A percentile compares a stretch with the other conserved stretches of the same genome.
Conservation (phyloP, 164 flowering plant genomes). For the Euptelea pleiosperma region DNA sequence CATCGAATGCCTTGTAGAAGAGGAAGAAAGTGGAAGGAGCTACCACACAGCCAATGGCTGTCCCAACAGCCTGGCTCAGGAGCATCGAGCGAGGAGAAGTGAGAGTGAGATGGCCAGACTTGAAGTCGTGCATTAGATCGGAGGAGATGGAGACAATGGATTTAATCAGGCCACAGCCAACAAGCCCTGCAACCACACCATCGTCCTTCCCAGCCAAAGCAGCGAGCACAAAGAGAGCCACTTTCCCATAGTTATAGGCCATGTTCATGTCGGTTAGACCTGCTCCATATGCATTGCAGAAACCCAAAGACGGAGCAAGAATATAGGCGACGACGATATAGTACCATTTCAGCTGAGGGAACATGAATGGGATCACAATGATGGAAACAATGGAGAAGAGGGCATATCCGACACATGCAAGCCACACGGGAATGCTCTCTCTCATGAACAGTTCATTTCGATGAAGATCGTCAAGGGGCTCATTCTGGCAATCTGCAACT, state of each 20-base stretch:
- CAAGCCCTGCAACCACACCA: slow-evolving; percentile 56
- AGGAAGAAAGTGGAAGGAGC: slow-evolving; percentile 82
- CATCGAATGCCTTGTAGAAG: slow-evolving; percentile 92
- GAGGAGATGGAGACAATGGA: slow-evolving; percentile 75
- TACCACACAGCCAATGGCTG: slow-evolving; percentile 82
- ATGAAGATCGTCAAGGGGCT: slow-evolving; percentile 38
- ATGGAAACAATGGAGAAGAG: slow-evolving; percentile 59
- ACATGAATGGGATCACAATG: slow-evolving; percentile 75
- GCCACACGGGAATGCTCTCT: slow-evolving; percentile 77
- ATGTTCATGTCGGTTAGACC: slow-evolving; percentile 94
- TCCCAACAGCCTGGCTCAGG: slow-evolving; percentile 78
- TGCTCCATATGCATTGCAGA: slow-evolving; percentile 97
- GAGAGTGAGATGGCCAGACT: slow-evolving; percentile 79
- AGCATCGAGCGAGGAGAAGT: slow-evolving; percentile 94
- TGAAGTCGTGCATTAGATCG: slow-evolving; percentile 93
- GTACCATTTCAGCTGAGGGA: slow-evolving; percentile 85
- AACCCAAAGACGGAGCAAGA: slow-evolving; percentile 79
- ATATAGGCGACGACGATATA: slow-evolving; percentile 65
- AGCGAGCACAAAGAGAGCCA: slow-evolving; percentile 59
- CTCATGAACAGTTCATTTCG: slow-evolving; percentile 61
- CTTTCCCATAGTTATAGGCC: slow-evolving; percentile 90
- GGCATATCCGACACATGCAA: slow-evolving; percentile 61
- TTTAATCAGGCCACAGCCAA: slow-evolving; percentile 83
- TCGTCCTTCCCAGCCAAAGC: slow-evolving; percentile 15
- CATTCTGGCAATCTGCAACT: slow-evolving; percentile 31